Evolutionary conservation across 345 rosid species (phyloP).

Genomic region (Euphorbia lathyris): DNA sequence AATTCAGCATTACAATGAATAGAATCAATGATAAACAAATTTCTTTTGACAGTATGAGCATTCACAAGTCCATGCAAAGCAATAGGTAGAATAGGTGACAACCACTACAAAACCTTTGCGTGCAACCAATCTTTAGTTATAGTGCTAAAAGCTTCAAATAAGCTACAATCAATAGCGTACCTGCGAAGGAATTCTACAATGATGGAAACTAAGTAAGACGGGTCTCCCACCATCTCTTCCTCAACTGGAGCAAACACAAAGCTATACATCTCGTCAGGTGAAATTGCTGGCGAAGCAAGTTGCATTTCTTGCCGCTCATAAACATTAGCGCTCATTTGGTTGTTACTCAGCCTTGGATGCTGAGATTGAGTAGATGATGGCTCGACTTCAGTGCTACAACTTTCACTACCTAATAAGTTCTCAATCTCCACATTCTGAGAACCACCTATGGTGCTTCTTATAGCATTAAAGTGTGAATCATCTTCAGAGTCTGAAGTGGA

Average conservation of each 20-base stretch:
- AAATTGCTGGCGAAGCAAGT: conserved; percentile 70
- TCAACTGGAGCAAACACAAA: conserved; percentile 81
- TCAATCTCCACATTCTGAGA: conserved; percentile 37
- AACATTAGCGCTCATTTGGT: conserved; percentile 43
- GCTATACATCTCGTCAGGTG: conserved; percentile 91
- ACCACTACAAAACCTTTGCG: neutral
- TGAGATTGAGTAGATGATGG: conserved; percentile 36
- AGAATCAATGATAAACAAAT: too few species aligned
- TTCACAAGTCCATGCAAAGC: neutral
- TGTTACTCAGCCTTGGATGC: conserved; percentile 39
- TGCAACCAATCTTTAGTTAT: neutral
- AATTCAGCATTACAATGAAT: too few species aligned
- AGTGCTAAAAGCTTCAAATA: conserved; percentile 5
- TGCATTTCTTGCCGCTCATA: conserved; percentile 66
- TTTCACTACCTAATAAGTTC: conserved; percentile 30
- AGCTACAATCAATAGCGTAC: conserved; percentile 36
- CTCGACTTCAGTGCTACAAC: conserved; percentile 31
- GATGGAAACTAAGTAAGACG: conserved; percentile 78
- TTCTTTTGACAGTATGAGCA: too few species aligned
- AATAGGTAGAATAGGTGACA: conserved; percentile 5
- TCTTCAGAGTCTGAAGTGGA: conserved; percentile 59
- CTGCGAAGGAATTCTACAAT: conserved; percentile 83
- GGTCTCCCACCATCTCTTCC: conserved; percentile 83
- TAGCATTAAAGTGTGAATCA: conserved; percentile 27
- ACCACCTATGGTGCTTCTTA: conserved; percentile 37